Conservation (phyloP, 1,284 basidiomycete genomes). For the Testicularia cyperi region DNA sequence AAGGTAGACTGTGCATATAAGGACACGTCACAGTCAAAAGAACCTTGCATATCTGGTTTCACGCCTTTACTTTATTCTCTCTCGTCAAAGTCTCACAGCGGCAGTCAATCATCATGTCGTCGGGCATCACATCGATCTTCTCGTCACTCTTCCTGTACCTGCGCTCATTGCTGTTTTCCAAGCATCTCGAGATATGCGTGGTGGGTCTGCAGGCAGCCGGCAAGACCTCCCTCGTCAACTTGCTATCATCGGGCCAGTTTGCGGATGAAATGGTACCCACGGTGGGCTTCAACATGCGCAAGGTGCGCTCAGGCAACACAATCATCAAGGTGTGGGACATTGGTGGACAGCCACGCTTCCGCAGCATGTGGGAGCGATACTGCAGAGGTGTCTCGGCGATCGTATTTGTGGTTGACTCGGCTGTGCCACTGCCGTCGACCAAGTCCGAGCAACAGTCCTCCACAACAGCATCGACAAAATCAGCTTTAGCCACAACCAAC, state of each 20-base stretch:
- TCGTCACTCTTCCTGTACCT: conserved; percentile 57
- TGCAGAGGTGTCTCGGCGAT: conserved; percentile 92
- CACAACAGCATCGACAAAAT: neutral
- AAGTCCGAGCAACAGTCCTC: conserved; percentile 7
- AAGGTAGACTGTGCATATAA: too few species aligned
- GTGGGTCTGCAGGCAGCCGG: conserved; percentile 92
- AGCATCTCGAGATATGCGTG: conserved; percentile 85
- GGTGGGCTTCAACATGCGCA: conserved; percentile 80
- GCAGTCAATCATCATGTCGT: conserved; percentile 31
- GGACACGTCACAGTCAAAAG: too few species aligned
- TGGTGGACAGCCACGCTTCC: conserved; percentile 88
- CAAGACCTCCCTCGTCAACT: conserved; percentile 87
- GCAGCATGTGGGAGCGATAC: conserved; percentile 85
- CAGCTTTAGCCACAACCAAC: too few species aligned
- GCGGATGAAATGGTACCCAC: conserved; percentile 86
- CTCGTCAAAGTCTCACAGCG: too few species aligned
- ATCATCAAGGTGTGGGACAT: conserved; percentile 95
- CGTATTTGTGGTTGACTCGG: conserved; percentile 68
- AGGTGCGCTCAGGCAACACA: conserved; percentile 80
- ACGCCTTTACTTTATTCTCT: too few species aligned
- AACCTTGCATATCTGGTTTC: too few species aligned
- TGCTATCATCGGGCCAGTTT: conserved; percentile 81
- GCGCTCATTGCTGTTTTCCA: conserved; percentile 74
- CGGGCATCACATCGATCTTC: conserved; percentile 33
- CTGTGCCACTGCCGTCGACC: conserved; percentile 19